phyloP scores from a whole-genome alignment of 805 yeast genomes.

The Zygoascus flipseniorum region DNA sequence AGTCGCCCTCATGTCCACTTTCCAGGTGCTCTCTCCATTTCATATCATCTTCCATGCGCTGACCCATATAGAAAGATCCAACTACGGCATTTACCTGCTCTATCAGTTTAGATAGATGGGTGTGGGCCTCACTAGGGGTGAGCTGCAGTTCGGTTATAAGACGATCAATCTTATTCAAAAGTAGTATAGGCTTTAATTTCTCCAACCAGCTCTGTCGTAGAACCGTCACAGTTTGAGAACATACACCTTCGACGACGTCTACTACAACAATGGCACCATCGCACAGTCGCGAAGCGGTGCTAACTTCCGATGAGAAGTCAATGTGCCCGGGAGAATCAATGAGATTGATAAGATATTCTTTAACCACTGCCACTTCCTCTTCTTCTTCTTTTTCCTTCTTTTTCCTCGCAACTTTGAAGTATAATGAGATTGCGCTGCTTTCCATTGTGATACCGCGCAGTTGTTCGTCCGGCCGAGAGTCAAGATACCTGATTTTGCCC shows the following conservation, averaged over 20 bases:
- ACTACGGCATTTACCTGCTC: constrained; percentile 94
- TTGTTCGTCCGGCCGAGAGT: constrained; percentile 94
- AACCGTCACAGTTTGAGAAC: constrained; percentile 94
- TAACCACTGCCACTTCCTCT: constrained; percentile 32
- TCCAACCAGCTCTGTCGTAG: constrained; percentile 94
- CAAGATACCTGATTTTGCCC: constrained; percentile 87
- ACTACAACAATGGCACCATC: constrained; percentile 95
- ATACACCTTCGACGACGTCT: constrained; percentile 97
- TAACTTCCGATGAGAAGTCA: constrained; percentile 92
- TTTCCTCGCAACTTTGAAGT: constrained; percentile 56
- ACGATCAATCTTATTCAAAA: constrained; percentile 86
- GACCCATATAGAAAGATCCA: constrained; percentile 89
- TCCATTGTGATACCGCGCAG: constrained; percentile 97
- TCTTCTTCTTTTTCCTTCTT: constrained; percentile 7
- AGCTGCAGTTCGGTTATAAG: constrained; percentile 72
- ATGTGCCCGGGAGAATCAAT: constrained; percentile 99
- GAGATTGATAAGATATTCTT: constrained; percentile 78
- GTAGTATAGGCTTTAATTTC: constrained; percentile 76
- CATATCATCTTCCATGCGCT: constrained; percentile 81
- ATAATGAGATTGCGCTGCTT: constrained; percentile 88
- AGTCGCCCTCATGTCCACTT: constrained; percentile 37
- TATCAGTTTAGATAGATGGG: constrained; percentile 65
- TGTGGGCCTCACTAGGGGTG: constrained; percentile 76
- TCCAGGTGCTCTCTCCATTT: constrained; percentile 44
- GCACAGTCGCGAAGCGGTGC: constrained; percentile 90